Evolutionary conservation across 768 basidiomycete genomes (phyloP).

Genomic region (Calocybe cyanea): DNA sequence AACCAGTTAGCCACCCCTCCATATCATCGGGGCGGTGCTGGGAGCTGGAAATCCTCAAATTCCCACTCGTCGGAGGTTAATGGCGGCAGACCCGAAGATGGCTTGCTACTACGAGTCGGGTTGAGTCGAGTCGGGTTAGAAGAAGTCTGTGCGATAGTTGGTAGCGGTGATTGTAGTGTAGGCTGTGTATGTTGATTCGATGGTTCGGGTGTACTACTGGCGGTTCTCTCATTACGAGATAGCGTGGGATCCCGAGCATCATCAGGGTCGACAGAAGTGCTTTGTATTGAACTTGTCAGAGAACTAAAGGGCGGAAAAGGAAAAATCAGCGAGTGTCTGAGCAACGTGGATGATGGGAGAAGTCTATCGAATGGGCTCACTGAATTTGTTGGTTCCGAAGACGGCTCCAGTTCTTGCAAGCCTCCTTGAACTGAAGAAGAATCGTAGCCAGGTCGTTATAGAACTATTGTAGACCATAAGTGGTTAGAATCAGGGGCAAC

Average conservation of each 20-base stretch:
- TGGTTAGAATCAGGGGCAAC: neutral
- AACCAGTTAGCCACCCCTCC: too few relatives aligned
- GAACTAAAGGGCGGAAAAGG: constrained; percentile 25
- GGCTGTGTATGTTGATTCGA: too few relatives aligned
- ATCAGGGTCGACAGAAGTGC: constrained; percentile 21
- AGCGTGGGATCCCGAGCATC: too few relatives aligned
- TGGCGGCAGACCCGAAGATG: constrained; percentile 38
- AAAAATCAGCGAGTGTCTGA: too few relatives aligned
- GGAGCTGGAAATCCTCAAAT: constrained; percentile 45
- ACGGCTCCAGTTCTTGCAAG: constrained; percentile 72
- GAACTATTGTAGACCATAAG: constrained; percentile 47
- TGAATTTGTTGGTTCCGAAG: constrained; percentile 70
- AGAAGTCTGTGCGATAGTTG: too few relatives aligned
- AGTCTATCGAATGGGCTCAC: constrained; percentile 37
- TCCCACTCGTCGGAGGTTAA: constrained; percentile 51
- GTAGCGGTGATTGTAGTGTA: too few relatives aligned
- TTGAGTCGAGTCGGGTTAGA: too few relatives aligned
- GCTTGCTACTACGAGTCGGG: too few relatives aligned
- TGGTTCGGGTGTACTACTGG: too few relatives aligned
- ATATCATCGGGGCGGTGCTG: constrained; percentile 26
- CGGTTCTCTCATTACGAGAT: too few relatives aligned
- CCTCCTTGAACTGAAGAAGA: constrained; percentile 68
- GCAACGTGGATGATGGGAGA: neutral
- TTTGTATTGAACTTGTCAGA: constrained; percentile 36
- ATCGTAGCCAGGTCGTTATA: constrained; percentile 83